A percentile compares a stretch with the other conserved stretches of the same genome.
These are phyloP conservation scores for Ustilago tritici DNA, from an alignment of 1,284 basidiomycete species.

Conservation along the genomic window DNA sequence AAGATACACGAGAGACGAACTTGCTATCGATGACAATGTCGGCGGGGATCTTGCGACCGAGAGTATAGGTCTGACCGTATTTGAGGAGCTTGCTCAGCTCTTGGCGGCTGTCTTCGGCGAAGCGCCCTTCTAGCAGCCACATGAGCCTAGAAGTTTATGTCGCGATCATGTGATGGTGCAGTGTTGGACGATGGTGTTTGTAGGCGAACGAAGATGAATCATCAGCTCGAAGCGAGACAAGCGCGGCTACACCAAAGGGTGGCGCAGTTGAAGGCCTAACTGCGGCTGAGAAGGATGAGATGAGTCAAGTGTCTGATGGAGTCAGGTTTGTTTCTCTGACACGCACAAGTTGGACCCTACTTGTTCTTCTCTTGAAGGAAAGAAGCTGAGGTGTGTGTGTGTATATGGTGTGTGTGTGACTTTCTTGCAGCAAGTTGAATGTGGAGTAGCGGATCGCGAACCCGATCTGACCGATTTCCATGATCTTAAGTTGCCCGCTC, in stretches of 20 bases:
- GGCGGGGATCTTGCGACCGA: constrained; percentile 60
- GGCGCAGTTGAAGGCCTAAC: not conserved
- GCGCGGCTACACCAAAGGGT: no score
- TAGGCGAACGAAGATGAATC: not conserved
- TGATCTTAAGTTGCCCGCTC: not conserved
- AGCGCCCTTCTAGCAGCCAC: constrained; percentile 57
- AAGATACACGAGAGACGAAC: constrained; percentile 49
- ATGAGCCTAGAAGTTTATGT: constrained; percentile 13
- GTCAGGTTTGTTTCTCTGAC: not conserved
- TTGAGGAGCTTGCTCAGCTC: constrained; percentile 54
- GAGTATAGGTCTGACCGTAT: constrained; percentile 51
- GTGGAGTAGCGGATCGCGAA: constrained; percentile 2
- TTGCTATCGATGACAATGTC: constrained; percentile 60
- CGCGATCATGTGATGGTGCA: not conserved
- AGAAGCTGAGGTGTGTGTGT: not conserved
- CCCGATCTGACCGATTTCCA: constrained; percentile 4
- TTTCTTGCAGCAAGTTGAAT: constrained; percentile 1
- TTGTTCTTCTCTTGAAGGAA: constrained; percentile 1
- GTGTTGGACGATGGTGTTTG: not conserved
- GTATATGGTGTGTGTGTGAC: not conserved
- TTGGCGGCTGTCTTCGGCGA: constrained; percentile 46
- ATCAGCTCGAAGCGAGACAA: not conserved
- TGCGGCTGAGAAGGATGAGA: no score
- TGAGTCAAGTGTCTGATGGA: not conserved
- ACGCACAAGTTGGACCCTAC: constrained; percentile 14